phyloP scores from a whole-genome alignment of 176 grass and related monocot species.

The Avena sativa region DNA sequence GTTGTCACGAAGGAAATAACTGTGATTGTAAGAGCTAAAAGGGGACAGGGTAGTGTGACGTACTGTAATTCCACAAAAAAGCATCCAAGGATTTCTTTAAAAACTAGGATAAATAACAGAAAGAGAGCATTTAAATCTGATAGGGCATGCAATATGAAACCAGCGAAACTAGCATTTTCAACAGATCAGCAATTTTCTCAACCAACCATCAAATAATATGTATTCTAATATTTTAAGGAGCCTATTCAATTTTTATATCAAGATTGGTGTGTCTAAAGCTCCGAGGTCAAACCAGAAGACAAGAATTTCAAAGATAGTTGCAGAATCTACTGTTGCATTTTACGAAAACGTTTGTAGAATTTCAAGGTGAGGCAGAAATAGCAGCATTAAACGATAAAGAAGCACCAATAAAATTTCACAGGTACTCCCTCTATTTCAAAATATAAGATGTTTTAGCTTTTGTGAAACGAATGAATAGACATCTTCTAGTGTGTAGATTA shows the following conservation, averaged over 20 bases:
- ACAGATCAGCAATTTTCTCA: not conserved
- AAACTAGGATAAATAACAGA: not conserved
- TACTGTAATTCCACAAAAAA: conserved; percentile 5
- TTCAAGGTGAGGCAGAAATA: not conserved
- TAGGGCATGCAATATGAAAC: not conserved
- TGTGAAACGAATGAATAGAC: too few species aligned
- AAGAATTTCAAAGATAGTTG: not conserved
- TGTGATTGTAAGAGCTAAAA: not conserved
- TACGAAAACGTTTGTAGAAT: not conserved
- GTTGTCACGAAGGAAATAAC: not conserved
- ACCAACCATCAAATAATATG: not conserved
- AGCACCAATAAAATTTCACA: not conserved
- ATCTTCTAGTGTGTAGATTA: too few species aligned
- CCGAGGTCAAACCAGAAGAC: not conserved
- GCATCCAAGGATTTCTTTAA: not conserved
- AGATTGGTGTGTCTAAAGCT: not conserved
- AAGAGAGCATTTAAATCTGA: not conserved
- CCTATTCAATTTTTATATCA: not conserved
- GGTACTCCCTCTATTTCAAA: not conserved
- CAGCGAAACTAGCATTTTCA: not conserved
- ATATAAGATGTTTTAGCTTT: too few species aligned
- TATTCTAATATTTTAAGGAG: not conserved
- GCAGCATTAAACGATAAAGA: not conserved
- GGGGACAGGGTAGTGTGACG: not conserved
- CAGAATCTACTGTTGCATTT: conserved; percentile 13